A percentile compares a stretch with the other conserved stretches of the same genome.
These are phyloP conservation scores for Scedosporium boydii DNA, from an alignment of 2,329 filamentous ascomycete species.

Conservation along the genomic window DNA sequence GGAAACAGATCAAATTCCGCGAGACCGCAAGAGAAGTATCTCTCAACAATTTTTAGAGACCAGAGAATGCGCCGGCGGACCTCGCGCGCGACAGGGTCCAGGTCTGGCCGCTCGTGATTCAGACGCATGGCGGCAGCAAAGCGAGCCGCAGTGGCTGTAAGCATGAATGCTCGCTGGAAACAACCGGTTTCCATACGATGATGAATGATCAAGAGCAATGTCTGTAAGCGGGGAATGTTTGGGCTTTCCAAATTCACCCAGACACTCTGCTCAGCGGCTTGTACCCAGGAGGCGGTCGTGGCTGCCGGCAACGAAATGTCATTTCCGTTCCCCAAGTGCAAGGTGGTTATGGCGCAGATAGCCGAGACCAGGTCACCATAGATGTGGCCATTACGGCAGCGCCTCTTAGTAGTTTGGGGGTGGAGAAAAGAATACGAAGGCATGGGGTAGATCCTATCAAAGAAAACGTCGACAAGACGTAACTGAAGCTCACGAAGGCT, in stretches of 20 bases:
- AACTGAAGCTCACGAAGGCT: slow-evolving; percentile 5
- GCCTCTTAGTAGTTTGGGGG: slow-evolving; percentile 49
- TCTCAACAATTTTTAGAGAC: slow-evolving; percentile 33
- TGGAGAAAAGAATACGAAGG: slow-evolving; percentile 35
- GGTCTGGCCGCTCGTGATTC: slow-evolving; percentile 30
- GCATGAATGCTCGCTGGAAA: slow-evolving; percentile 35
- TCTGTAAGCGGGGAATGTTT: slow-evolving; percentile 46
- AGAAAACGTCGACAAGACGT: slow-evolving; percentile 15
- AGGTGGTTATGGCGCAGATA: slow-evolving; percentile 34
- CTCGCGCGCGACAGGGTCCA: slow-evolving; percentile 31
- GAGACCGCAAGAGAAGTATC: slow-evolving; percentile 30
- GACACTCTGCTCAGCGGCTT: slow-evolving; percentile 43
- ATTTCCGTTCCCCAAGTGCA: slow-evolving; percentile 22
- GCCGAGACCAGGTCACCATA: slow-evolving; percentile 41
- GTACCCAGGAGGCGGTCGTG: slow-evolving; percentile 44
- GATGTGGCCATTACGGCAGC: slow-evolving; percentile 46
- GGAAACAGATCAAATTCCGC: slow-evolving; percentile 35
- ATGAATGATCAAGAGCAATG: slow-evolving; percentile 33
- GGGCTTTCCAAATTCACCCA: slow-evolving; percentile 43
- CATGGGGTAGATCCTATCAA: slow-evolving; percentile 15
- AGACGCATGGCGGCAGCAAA: slow-evolving; percentile 32
- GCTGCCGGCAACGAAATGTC: too few species aligned
- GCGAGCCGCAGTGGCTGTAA: slow-evolving; percentile 31
- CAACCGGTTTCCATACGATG: slow-evolving; percentile 32
- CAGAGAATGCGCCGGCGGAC: slow-evolving; percentile 33